phyloP scores from a whole-genome alignment of 495 filamentous ascomycete species.

The Aspergillus coremiiformis region DNA sequence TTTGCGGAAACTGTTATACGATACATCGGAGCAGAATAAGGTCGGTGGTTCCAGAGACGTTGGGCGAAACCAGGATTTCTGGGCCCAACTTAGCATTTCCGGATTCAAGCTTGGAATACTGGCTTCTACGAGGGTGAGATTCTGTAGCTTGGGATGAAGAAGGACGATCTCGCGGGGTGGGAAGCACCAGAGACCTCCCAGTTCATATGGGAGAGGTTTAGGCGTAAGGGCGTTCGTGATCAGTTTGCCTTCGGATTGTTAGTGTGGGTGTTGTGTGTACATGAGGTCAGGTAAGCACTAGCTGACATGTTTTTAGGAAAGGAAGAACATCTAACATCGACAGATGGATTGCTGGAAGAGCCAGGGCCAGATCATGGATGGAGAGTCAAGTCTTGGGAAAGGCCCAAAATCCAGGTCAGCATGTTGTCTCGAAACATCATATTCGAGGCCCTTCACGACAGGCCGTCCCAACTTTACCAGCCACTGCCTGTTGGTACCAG shows the following conservation, averaged over 20 bases:
- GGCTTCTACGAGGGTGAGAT: slow-evolving; percentile 1
- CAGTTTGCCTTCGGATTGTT: background rate
- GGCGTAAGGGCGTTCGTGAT: background rate
- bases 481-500: background rate
- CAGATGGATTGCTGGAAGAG: background rate
- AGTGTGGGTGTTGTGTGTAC: background rate
- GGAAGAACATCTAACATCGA: background rate
- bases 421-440: background rate
- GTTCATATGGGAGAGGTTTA: background rate
- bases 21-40: background rate
- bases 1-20: background rate
- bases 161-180: background rate
- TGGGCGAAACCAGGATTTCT: background rate
- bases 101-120: background rate
- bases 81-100: background rate
- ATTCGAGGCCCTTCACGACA: slow-evolving; percentile 3
- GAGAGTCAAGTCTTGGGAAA: background rate
- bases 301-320: background rate
- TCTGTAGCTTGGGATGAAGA: background rate
- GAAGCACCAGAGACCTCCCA: background rate
- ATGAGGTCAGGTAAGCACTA: background rate
- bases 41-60: background rate
- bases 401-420: background rate
- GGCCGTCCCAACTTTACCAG: background rate
- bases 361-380: background rate